Conservation (phyloP, 1,284 basidiomycete species). For the Microbotryomycetes sp. region DNA sequence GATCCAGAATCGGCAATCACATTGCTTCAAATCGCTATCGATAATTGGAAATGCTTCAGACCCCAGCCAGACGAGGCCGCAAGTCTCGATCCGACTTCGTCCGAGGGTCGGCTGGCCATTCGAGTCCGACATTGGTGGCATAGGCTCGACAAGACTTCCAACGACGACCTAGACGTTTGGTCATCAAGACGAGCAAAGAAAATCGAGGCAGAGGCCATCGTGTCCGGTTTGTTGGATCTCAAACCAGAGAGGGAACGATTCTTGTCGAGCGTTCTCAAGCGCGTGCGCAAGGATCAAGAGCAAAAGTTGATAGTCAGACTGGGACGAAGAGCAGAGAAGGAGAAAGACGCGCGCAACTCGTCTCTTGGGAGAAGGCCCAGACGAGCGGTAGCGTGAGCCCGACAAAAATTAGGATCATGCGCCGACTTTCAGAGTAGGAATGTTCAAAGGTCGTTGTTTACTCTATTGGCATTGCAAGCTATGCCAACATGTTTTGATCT, state of each 20-base stretch:
- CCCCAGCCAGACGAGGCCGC: too few relatives aligned
- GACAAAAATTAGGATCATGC: too few relatives aligned
- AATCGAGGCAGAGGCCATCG: neutral
- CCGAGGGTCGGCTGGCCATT: neutral
- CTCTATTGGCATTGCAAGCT: too few relatives aligned
- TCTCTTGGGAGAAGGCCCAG: too few relatives aligned
- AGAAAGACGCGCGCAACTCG: too few relatives aligned
- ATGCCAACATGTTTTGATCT: too few relatives aligned
- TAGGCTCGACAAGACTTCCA: neutral
- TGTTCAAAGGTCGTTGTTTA: too few relatives aligned
- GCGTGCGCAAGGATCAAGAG: neutral
- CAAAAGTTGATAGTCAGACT: neutral
- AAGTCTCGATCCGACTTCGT: neutral
- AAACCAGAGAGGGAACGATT: neutral
- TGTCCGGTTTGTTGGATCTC: neutral
- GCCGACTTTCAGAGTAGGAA: too few relatives aligned
- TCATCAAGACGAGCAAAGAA: neutral
- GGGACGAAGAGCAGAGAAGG: neutral
- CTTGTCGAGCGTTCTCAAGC: neutral
- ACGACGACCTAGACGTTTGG: neutral
- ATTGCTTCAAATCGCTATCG: neutral
- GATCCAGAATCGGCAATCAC: neutral
- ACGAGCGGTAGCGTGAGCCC: too few relatives aligned
- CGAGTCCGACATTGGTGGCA: neutral
- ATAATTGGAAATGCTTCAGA: neutral